Evolutionary conservation across 257 asterid species (phyloP).

Genomic region (Avicennia marina): DNA sequence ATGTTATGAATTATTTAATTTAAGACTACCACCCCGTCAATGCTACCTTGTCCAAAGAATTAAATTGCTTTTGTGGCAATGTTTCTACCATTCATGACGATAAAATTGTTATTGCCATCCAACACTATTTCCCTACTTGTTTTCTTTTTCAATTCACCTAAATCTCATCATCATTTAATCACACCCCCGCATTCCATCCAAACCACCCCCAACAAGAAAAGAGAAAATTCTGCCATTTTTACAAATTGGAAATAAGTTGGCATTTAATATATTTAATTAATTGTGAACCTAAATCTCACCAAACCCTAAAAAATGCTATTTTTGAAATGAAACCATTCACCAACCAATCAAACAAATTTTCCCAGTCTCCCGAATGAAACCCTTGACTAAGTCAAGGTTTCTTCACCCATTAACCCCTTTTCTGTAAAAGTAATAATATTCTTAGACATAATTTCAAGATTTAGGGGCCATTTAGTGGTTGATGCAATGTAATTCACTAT

Average conservation of each 20-base stretch:
- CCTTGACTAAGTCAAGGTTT: background rate
- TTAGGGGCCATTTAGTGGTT: background rate
- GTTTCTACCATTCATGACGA: too few relatives aligned
- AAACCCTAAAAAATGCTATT: background rate
- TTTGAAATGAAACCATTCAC: background rate
- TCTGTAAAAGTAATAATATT: background rate
- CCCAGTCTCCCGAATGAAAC: background rate
- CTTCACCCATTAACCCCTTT: conserved; percentile 5
- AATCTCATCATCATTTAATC: background rate
- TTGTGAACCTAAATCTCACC: background rate
- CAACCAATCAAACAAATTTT: background rate
- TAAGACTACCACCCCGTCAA: too few relatives aligned
- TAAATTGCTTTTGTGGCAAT: too few relatives aligned
- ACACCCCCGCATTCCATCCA: background rate
- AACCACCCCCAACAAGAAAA: conserved; percentile 1
- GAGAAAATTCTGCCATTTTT: background rate
- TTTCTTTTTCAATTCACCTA: too few relatives aligned
- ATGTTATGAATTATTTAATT: too few relatives aligned
- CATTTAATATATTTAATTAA: background rate
- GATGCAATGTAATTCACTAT: conserved; percentile 8
- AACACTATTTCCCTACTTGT: too few relatives aligned
- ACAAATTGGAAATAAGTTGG: background rate
- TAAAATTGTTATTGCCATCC: too few relatives aligned
- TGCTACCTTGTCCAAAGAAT: too few relatives aligned
- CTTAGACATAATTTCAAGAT: background rate